These are phyloP conservation scores for Piromyces finnis DNA, from an alignment of 192 early-diverging fungal species.

Conservation along the genomic window DNA sequence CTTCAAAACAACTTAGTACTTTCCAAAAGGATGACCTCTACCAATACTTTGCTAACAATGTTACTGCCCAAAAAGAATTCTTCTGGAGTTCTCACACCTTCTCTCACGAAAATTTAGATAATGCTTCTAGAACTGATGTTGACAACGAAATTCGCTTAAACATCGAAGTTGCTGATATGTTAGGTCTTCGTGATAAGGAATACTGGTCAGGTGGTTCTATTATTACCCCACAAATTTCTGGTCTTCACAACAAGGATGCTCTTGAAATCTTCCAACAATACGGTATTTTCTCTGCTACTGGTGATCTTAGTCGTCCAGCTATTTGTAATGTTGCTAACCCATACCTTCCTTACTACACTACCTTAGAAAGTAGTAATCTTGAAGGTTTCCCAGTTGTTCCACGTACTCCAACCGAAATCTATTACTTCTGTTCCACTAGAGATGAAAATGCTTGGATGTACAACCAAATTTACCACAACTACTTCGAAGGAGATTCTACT, in stretches of 20 bases:
- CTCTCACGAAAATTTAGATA: slow-evolving; percentile 14
- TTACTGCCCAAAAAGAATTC: slow-evolving; percentile 3
- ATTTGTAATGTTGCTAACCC: not conserved
- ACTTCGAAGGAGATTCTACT: not conserved
- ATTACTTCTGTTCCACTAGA: not conserved
- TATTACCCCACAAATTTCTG: slow-evolving; percentile 20
- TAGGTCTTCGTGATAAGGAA: slow-evolving; percentile 1
- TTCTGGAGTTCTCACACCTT: slow-evolving; percentile 18
- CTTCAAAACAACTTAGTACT: not conserved
- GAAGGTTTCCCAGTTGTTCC: not conserved
- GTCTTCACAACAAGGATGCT: slow-evolving; percentile 18
- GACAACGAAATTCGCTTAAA: slow-evolving; percentile 17
- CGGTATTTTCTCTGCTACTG: not conserved
- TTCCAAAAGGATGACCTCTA: slow-evolving; percentile 11
- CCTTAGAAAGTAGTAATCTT: not conserved
- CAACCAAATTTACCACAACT: not conserved
- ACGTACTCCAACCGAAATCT: not conserved
- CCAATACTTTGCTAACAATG: slow-evolving; percentile 2
- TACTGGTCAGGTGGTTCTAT: slow-evolving; percentile 11
- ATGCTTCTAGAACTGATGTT: slow-evolving; percentile 11
- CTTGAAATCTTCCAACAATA: not conserved
- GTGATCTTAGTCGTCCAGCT: not conserved
- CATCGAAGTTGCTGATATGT: slow-evolving; percentile 12
- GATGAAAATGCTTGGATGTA: not conserved
- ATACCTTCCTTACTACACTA: not conserved